Conservation (phyloP, 768 basidiomycete genomes). For the Lentinus tigrinus region DNA sequence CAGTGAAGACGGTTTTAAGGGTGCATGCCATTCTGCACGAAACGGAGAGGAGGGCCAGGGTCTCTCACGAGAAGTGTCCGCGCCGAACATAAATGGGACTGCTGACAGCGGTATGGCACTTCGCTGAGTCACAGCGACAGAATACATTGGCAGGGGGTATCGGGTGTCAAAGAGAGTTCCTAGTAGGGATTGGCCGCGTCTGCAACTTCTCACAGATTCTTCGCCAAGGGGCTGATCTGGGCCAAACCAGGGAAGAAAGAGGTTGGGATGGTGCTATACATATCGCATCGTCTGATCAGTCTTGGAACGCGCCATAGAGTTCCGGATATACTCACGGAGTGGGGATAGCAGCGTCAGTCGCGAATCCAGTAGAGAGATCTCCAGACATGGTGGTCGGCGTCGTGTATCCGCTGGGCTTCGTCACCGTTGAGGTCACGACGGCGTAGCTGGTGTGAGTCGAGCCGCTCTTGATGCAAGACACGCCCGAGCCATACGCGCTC, state of each 20-base stretch:
- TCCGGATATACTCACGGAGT: constrained; percentile 21
- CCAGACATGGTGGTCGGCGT: constrained; percentile 28
- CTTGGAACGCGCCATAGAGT: too few relatives aligned
- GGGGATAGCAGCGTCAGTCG: constrained; percentile 24
- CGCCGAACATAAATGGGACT: too few relatives aligned
- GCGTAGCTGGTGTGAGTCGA: constrained; percentile 23
- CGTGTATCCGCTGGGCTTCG: constrained; percentile 27
- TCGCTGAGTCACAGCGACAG: too few relatives aligned
- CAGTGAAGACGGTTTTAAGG: too few relatives aligned
- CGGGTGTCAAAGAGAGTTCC: too few relatives aligned
- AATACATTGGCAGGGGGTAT: too few relatives aligned
- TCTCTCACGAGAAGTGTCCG: too few relatives aligned
- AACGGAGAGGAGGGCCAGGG: too few relatives aligned
- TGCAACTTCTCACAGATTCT: constrained; percentile 7
- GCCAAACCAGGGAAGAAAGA: constrained; percentile 26
- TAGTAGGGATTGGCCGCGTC: too few relatives aligned
- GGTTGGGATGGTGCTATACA: constrained; percentile 24
- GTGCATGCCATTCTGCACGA: too few relatives aligned
- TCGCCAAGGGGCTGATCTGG: constrained; percentile 26
- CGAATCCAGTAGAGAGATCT: constrained; percentile 24
- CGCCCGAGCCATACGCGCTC: constrained; percentile 28
- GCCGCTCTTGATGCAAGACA: constrained; percentile 25
- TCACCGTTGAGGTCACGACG: constrained; percentile 21
- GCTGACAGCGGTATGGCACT: too few relatives aligned
- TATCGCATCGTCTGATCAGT: too few relatives aligned